Conservation (phyloP, 116 monocot species). For the Posidonia oceanica region DNA sequence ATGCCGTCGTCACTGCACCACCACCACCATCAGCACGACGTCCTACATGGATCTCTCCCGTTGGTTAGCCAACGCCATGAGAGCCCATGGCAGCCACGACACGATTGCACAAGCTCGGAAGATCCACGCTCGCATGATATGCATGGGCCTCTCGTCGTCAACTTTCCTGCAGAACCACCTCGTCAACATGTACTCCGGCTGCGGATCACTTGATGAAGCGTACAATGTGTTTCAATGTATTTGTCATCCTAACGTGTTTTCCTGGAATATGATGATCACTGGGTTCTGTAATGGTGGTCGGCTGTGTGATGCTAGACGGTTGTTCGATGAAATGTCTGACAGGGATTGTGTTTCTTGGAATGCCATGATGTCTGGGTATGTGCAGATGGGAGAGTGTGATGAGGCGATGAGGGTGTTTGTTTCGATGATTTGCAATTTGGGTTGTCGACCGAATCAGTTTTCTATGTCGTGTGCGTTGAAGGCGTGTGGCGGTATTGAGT, state of each 20-base stretch:
- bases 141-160: background rate
- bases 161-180: slow-evolving; percentile 22
- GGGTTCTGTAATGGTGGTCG: slow-evolving; percentile 14
- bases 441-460: slow-evolving; percentile 27
- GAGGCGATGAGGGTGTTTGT: slow-evolving; percentile 26
- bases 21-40: background rate
- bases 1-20: background rate
- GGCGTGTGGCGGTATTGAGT: slow-evolving; percentile 39
- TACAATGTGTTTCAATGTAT: slow-evolving; percentile 10
- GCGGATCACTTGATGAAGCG: slow-evolving; percentile 12
- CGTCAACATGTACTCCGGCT: slow-evolving; percentile 19
- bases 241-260: slow-evolving; percentile 10
- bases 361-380: slow-evolving; percentile 33
- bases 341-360: slow-evolving; percentile 33
- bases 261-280: slow-evolving; percentile 29
- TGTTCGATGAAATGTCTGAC: slow-evolving; percentile 33
- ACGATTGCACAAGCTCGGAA: slow-evolving; percentile 10
- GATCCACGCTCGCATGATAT: slow-evolving; percentile 18
- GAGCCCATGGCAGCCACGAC: background rate
- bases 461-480: slow-evolving; percentile 51
- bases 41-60: slow-evolving; percentile 6
- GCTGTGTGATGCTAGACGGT: slow-evolving; percentile 4
- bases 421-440: slow-evolving; percentile 29
- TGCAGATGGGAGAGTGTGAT: slow-evolving; percentile 11
- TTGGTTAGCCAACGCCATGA: slow-evolving; percentile 16